Conservation (phyloP, 768 basidiomycete genomes). For the Suillus placidus region DNA sequence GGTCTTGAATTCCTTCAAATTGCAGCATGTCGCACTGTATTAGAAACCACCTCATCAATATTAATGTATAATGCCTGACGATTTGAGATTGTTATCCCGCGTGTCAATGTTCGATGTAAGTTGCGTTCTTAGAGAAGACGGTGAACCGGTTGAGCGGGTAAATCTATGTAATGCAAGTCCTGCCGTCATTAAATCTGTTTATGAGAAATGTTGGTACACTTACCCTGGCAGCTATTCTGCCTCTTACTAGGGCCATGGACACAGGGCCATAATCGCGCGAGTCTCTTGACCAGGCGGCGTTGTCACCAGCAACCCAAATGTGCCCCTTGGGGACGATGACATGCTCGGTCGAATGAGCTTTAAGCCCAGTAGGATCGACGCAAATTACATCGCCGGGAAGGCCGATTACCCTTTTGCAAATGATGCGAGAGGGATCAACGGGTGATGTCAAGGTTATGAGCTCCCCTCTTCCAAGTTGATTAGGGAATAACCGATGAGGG, state of each 20-base stretch:
- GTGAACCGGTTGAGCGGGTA: slow-evolving; percentile 34
- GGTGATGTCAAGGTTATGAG: slow-evolving; percentile 76
- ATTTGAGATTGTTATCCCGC: neutral
- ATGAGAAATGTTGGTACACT: slow-evolving; percentile 20
- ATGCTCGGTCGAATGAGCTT: slow-evolving; percentile 69
- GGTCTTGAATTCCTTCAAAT: neutral
- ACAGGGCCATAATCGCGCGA: slow-evolving; percentile 94
- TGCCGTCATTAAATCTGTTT: neutral
- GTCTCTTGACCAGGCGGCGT: slow-evolving; percentile 79
- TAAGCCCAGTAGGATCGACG: slow-evolving; percentile 78
- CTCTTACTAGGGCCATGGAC: slow-evolving; percentile 75
- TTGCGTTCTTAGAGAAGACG: slow-evolving; percentile 23
- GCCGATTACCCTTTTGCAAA: slow-evolving; percentile 91
- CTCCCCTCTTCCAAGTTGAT: slow-evolving; percentile 68
- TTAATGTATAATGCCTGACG: neutral
- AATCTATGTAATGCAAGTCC: slow-evolving; percentile 24
- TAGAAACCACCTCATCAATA: neutral
- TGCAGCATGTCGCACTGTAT: slow-evolving; percentile 4
- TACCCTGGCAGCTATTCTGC: slow-evolving; percentile 68
- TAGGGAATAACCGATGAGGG: slow-evolving; percentile 53
- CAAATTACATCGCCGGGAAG: slow-evolving; percentile 88
- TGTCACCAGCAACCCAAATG: slow-evolving; percentile 92
- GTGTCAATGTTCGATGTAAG: slow-evolving; percentile 23
- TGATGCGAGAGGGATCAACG: slow-evolving; percentile 58
- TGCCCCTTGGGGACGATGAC: slow-evolving; percentile 83